Evolutionary conservation across 139 green algal genomes (phyloP), one percentile per base, ranked within the genome.

Genomic region (Tetratostichococcus sp.): DNA sequence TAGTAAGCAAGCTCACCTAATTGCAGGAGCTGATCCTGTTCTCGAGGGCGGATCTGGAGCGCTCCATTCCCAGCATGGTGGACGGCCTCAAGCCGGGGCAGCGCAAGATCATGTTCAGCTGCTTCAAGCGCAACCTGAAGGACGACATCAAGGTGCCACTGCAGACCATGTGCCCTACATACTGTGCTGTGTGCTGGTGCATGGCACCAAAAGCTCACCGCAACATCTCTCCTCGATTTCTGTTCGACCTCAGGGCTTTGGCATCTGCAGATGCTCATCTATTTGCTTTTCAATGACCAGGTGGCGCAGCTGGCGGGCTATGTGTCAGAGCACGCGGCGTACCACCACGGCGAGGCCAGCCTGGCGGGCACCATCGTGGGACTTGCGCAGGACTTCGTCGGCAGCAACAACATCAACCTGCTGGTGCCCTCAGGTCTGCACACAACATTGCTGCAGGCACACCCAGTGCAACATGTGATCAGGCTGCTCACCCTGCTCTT

Each of bases 351-450:
- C 71, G 96, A 99, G 84, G 72, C 85, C 11, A 93, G 81, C 71
- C 79, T 99, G 77, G 74, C 84, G 43, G 75, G 69, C 65, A 97
- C 95, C 71, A 98, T 98, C 74, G 80, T 97, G 26, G 87, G 89
- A 70, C 78, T 98, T 35, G 94, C 94, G 25, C 83, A 99, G 84
- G 88, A 98, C 84, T 99, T 97, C 81, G 91, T 98, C 67, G 96
- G 96, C 65, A 91, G 77, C 85, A 99, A 99, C 89, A 99, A 99
- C 88, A 85, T 99, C 83, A 98, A 98, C 86, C 84, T 97, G 80
- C 89, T 99, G 42, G 82, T 92, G 39, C 91, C 91, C 6, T 79
- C 70, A 28, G 89, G 89, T 77, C 34, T 74, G 59, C 74, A 80
- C 62, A n/a, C n/a, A n/a, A 50, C 11, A 50, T 50, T 50, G 83